A percentile compares a stretch with the other conserved stretches of the same genome.
phyloP scores from a whole-genome alignment of 2,329 filamentous ascomycete species.

The Pseudogymnoascus sp. region DNA sequence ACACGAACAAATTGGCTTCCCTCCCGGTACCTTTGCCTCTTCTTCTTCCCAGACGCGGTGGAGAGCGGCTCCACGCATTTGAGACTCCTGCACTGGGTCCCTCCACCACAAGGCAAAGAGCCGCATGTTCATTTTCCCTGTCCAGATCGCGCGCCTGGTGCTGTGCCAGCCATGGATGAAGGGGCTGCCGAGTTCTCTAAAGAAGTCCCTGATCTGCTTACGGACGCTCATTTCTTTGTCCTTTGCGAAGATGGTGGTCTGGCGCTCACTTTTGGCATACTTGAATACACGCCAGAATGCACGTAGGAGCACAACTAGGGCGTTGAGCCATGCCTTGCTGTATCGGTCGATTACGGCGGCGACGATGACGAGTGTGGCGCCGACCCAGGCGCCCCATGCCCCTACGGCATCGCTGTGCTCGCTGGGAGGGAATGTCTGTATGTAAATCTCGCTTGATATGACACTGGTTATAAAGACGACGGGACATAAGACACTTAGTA shows the following conservation, averaged over 20 bases:
- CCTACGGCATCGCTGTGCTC: constrained; percentile 13
- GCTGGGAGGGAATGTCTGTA: constrained; percentile 8
- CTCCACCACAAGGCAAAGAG: not conserved
- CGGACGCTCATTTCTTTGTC: not conserved
- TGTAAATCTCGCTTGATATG: constrained; percentile 4
- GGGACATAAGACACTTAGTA: constrained; percentile 8
- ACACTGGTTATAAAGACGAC: constrained; percentile 9
- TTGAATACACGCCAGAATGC: not conserved
- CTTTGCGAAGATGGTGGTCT: not conserved
- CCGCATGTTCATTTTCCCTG: not conserved
- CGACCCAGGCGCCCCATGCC: constrained; percentile 14
- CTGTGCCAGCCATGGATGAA: not conserved
- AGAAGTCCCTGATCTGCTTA: not conserved
- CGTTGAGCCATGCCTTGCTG: constrained; percentile 1
- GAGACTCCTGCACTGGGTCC: not conserved
- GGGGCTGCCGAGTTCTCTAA: not conserved
- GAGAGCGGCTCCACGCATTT: not conserved
- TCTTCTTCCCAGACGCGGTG: not conserved
- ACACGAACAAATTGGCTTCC: not conserved
- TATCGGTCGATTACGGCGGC: constrained; percentile 12
- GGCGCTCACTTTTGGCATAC: not conserved
- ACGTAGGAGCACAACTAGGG: not conserved
- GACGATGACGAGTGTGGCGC: constrained; percentile 10
- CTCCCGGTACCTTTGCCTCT: not conserved
- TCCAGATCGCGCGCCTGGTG: not conserved